Percentiles rank a stretch among this genome's conserved stretches.
phyloP scores from a whole-genome alignment of 495 filamentous ascomycete genomes.

The Neurospora tetraspora region DNA sequence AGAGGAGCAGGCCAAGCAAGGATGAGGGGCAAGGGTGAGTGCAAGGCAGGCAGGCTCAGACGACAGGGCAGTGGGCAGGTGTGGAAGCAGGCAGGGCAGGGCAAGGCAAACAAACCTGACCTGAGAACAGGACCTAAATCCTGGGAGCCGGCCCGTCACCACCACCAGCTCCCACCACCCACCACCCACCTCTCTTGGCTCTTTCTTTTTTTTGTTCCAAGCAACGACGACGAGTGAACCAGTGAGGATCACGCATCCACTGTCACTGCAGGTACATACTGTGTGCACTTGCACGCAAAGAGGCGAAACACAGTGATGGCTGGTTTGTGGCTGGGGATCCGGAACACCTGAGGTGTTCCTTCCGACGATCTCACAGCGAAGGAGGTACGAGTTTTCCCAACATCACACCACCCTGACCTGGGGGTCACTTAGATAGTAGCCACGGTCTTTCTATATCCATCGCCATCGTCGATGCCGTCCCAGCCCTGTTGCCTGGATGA shows the following conservation, averaged over 20 bases:
- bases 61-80: neutral
- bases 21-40: neutral
- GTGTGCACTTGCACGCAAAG: neutral
- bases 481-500: neutral
- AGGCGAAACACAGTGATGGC: neutral
- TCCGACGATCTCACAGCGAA: neutral
- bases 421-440: neutral
- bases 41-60: neutral
- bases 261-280: neutral
- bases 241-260: neutral
- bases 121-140: neutral
- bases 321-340: neutral
- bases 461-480: neutral
- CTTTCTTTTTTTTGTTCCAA: neutral
- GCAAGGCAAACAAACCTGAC: neutral
- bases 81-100: neutral
- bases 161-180: neutral
- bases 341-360: neutral
- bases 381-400: neutral
- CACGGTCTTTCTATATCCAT: neutral
- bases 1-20: neutral
- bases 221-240: neutral
- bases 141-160: neutral
- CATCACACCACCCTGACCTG: neutral
- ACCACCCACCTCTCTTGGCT: neutral